Conservation (phyloP, 805 yeast species). For the Clavispora phyllophila region DNA sequence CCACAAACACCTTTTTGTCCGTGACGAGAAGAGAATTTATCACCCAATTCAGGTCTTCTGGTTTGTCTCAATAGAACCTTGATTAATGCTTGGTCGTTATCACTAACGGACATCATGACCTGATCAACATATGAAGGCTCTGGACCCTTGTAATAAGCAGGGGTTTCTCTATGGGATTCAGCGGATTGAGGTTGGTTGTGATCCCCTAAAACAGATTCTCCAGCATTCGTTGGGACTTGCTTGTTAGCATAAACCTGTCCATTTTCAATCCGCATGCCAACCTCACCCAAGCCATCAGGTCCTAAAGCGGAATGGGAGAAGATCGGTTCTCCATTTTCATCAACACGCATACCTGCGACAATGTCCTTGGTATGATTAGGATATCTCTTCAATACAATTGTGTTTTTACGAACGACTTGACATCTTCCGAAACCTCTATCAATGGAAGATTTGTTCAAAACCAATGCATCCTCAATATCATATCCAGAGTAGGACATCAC, state of each 20-base stretch:
- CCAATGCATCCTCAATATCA: slow-evolving; percentile 98
- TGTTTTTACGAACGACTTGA: slow-evolving; percentile 89
- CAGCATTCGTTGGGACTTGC: slow-evolving; percentile 82
- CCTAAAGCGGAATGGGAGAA: slow-evolving; percentile 85
- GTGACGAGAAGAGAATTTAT: slow-evolving; percentile 86
- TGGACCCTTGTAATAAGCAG: slow-evolving; percentile 88
- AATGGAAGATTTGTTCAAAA: slow-evolving; percentile 84
- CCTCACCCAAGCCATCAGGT: slow-evolving; percentile 95
- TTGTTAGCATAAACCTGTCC: slow-evolving; percentile 95
- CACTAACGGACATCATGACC: slow-evolving; percentile 95
- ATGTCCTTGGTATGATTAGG: slow-evolving; percentile 92
- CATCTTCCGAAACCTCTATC: slow-evolving; percentile 98
- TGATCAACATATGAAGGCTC: slow-evolving; percentile 95
- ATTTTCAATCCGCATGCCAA: slow-evolving; percentile 82
- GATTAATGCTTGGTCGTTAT: slow-evolving; percentile 89
- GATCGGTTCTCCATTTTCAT: slow-evolving; percentile 74
- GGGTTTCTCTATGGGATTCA: slow-evolving; percentile 80
- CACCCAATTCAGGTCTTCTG: slow-evolving; percentile 96
- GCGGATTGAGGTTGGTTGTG: slow-evolving; percentile 30
- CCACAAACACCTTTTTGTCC: slow-evolving; percentile 99
- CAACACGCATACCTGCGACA: slow-evolving; percentile 86
- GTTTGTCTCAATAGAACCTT: slow-evolving; percentile 92
- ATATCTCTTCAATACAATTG: slow-evolving; percentile 83
- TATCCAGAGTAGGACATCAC: slow-evolving; percentile 99
- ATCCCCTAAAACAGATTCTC: slow-evolving; percentile 53